A percentile compares a stretch with the other conserved stretches of the same genome.
These are phyloP conservation scores for Ormosia emarginata DNA, from an alignment of 306 rosid genomes.

Conservation along the genomic window DNA sequence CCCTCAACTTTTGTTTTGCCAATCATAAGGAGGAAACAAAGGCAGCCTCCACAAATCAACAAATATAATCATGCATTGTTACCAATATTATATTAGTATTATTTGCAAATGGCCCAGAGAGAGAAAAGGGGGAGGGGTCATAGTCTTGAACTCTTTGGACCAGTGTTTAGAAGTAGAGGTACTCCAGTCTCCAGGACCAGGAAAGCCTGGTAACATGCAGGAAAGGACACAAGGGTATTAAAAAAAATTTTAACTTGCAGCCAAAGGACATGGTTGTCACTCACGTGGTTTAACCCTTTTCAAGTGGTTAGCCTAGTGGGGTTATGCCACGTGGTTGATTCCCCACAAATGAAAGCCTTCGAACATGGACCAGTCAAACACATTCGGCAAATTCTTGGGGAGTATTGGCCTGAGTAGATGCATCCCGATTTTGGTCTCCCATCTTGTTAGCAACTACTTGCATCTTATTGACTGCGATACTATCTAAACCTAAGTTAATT, in stretches of 20 bases:
- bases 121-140: neutral
- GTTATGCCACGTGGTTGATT: conserved; percentile 38
- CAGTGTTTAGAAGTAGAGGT: conserved; percentile 13
- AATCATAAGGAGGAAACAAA: conserved; percentile 1
- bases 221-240: conserved; percentile 25
- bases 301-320: conserved; percentile 34
- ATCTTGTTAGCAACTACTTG: conserved; percentile 22
- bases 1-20: neutral
- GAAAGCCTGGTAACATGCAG: conserved; percentile 24
- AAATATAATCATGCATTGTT: neutral
- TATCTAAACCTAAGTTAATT: neutral
- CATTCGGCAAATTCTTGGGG: conserved; percentile 16
- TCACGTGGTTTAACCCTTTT: conserved; percentile 45
- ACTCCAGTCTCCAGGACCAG: conserved; percentile 1
- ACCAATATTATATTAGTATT: neutral
- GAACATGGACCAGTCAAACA: conserved; percentile 42
- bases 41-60: neutral
- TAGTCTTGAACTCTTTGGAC: neutral
- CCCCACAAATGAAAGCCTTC: conserved; percentile 21
- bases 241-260: neutral
- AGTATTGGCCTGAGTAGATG: neutral
- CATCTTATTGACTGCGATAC: conserved; percentile 20
- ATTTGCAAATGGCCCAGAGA: neutral
- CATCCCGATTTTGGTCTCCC: conserved; percentile 32
- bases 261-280: conserved; percentile 44